These are phyloP conservation scores for Chaetomium olivaceum DNA, from an alignment of 2,329 filamentous ascomycete genomes.

Conservation along the genomic window DNA sequence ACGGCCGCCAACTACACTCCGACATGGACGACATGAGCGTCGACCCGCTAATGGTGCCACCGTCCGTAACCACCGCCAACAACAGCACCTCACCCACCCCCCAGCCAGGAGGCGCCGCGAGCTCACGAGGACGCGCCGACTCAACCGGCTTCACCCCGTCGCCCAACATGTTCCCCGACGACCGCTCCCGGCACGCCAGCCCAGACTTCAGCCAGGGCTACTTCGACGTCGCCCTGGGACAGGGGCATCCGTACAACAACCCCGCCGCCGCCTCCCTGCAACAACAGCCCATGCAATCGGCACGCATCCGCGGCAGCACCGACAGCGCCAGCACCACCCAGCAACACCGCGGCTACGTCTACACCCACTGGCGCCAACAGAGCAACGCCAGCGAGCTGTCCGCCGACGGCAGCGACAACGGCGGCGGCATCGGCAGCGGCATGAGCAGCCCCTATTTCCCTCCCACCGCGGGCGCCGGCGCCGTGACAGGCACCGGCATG, in stretches of 20 bases:
- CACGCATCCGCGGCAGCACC: constrained; percentile 36
- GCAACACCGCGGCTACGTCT: constrained; percentile 26
- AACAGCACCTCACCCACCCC: constrained; percentile 22
- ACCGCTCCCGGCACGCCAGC: constrained; percentile 32
- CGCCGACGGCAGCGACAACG: constrained; percentile 38
- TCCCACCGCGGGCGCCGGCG: neutral
- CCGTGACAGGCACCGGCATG: constrained; percentile 26
- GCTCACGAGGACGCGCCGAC: constrained; percentile 25
- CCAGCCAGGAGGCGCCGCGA: constrained; percentile 6
- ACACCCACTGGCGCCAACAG: constrained; percentile 43
- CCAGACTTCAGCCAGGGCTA: constrained; percentile 35
- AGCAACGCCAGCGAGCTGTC: constrained; percentile 49
- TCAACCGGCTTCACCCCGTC: constrained; percentile 29
- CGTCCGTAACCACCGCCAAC: constrained; percentile 19
- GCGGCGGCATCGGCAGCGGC: constrained; percentile 17
- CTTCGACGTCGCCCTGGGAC: constrained; percentile 28
- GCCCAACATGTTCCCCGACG: constrained; percentile 29
- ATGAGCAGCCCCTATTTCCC: constrained; percentile 9
- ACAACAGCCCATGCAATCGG: constrained; percentile 23
- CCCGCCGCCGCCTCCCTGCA: constrained; percentile 18
- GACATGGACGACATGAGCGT: constrained; percentile 47
- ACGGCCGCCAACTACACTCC: constrained; percentile 38
- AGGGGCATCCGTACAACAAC: constrained; percentile 2
- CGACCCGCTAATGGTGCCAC: constrained; percentile 42
- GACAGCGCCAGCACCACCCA: constrained; percentile 41